Evolutionary conservation across 345 rosid genomes (phyloP).

Genomic region (Acer saccharum): DNA sequence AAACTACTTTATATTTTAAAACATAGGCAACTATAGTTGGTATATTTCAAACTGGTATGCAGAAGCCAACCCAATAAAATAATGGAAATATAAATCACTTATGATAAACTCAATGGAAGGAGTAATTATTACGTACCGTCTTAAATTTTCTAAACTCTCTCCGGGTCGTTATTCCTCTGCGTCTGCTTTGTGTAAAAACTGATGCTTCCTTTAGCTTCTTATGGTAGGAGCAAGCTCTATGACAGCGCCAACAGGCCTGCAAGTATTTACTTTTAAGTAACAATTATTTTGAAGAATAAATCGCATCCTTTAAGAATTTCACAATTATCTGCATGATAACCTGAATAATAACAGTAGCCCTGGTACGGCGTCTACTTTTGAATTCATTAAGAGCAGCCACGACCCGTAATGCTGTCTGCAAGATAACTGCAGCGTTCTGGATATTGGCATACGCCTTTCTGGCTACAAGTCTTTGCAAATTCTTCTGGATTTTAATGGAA

Average conservation of each 20-base stretch:
- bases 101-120: slow-evolving; percentile 3
- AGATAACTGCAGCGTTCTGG: slow-evolving; percentile 53
- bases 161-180: slow-evolving; percentile 37
- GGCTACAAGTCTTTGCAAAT: slow-evolving; percentile 60
- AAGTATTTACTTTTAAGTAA: slow-evolving; percentile 23
- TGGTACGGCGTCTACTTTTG: slow-evolving; percentile 31
- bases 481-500: slow-evolving; percentile 72
- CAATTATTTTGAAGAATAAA: slow-evolving; percentile 17
- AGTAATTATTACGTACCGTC: slow-evolving; percentile 38
- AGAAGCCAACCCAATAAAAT: background rate
- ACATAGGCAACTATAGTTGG: background rate
- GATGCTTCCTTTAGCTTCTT: slow-evolving; percentile 47
- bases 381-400: slow-evolving; percentile 51
- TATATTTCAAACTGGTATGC: slow-evolving; percentile 1
- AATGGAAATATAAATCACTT: background rate
- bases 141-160: slow-evolving; percentile 33
- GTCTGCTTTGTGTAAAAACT: slow-evolving; percentile 43
- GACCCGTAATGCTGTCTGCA: slow-evolving; percentile 68
- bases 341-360: slow-evolving; percentile 63
- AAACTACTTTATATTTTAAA: background rate
- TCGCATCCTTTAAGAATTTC: slow-evolving; percentile 13
- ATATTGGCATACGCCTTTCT: slow-evolving; percentile 41
- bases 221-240: slow-evolving; percentile 46
- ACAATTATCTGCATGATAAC: slow-evolving; percentile 31
- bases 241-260: slow-evolving; percentile 67